These are phyloP conservation scores for Friedmanniomyces simplex DNA, from an alignment of 495 filamentous ascomycete species.

Conservation along the genomic window DNA sequence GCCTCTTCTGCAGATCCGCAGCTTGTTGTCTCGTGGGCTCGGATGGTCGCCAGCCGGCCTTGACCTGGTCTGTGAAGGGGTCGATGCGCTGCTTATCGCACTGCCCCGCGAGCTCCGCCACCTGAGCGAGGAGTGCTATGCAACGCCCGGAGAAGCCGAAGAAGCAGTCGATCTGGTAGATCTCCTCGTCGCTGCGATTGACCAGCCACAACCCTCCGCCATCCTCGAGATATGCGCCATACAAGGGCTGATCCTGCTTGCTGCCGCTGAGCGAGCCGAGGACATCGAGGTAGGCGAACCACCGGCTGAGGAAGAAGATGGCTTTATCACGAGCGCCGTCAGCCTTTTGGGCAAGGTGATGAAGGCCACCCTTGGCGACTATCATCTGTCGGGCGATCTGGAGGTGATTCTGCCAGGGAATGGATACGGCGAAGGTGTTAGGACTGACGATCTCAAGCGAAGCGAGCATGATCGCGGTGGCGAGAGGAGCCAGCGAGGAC, in stretches of 20 bases:
- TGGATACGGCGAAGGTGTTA: constrained; percentile 62
- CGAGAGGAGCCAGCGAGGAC: constrained; percentile 53
- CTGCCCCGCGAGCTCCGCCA: constrained; percentile 60
- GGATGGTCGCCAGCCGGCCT: constrained; percentile 49
- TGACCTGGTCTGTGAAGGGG: constrained; percentile 39
- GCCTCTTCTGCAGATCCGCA: constrained; percentile 42
- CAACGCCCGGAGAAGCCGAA: constrained; percentile 50
- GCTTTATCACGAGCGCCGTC: constrained; percentile 43
- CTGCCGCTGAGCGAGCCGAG: constrained; percentile 66
- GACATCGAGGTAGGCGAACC: constrained; percentile 80
- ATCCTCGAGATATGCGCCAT: constrained; percentile 34
- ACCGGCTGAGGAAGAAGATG: constrained; percentile 71
- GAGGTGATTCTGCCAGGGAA: constrained; percentile 69
- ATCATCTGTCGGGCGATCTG: constrained; percentile 69
- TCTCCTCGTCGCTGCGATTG: constrained; percentile 26
- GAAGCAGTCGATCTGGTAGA: constrained; percentile 53
- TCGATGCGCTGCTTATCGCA: constrained; percentile 62
- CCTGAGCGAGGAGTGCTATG: constrained; percentile 58
- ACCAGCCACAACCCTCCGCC: constrained; percentile 22
- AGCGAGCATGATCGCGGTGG: constrained; percentile 77
- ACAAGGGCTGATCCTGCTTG: constrained; percentile 46
- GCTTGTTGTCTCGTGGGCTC: constrained; percentile 44
- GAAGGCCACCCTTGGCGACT: constrained; percentile 51
- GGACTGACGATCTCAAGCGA: constrained; percentile 81
- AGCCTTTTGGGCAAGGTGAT: constrained; percentile 40